phyloP scores from a whole-genome alignment of 2,329 filamentous ascomycete genomes.

The Ceratocystis diversiconidia region DNA sequence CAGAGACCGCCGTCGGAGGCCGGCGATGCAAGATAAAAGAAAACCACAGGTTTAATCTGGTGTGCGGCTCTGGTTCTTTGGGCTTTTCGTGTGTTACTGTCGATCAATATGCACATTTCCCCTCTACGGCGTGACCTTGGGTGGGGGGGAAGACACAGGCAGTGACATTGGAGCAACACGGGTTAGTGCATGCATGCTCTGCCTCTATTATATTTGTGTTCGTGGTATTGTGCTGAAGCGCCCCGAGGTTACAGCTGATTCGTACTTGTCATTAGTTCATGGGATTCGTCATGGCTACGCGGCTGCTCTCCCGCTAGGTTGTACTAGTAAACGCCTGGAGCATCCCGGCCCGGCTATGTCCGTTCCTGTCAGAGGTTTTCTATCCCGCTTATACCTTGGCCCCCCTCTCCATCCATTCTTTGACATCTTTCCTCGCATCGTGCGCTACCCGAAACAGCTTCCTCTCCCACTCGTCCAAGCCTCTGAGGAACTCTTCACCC shows the following conservation, averaged over 20 bases:
- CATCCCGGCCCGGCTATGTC: neutral
- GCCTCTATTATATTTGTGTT: neutral
- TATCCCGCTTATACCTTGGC: conserved; percentile 25
- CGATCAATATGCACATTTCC: neutral
- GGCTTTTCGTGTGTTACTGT: neutral
- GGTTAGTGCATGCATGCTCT: neutral
- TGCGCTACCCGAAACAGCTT: conserved; percentile 59
- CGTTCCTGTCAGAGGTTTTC: neutral
- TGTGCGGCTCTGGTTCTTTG: neutral
- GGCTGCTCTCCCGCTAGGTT: neutral
- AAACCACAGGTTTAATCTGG: neutral
- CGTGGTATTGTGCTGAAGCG: neutral
- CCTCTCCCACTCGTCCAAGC: conserved; percentile 81
- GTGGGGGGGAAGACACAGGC: neutral
- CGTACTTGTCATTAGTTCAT: neutral
- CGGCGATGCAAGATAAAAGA: neutral
- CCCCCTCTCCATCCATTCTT: conserved; percentile 53
- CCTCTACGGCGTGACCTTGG: neutral
- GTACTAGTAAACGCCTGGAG: neutral
- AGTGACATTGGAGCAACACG: neutral
- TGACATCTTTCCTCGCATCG: conserved; percentile 55
- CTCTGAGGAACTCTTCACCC: conserved; percentile 71
- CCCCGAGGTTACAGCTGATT: neutral
- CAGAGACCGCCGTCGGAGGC: neutral
- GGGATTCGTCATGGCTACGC: neutral